Evolutionary conservation across 192 early-diverging fungal genomes (phyloP), one percentile per base, ranked within the genome.

Genomic region (Coemansia sp.): DNA sequence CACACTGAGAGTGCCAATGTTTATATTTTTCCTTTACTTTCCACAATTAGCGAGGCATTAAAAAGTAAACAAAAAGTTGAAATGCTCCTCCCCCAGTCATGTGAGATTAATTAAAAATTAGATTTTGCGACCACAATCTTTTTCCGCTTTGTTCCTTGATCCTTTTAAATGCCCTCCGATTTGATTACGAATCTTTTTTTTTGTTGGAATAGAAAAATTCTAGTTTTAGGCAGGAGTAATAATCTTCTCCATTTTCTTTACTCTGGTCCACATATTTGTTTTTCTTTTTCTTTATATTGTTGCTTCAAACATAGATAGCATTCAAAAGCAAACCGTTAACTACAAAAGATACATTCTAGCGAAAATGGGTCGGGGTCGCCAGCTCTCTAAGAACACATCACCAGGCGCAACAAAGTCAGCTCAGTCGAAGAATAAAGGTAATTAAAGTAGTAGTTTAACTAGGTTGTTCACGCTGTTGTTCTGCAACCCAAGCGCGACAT

Each of bases 401-500:
- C 7, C 57, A 2, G 38, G 63, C n/a, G 64, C 67, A 62, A 53
- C 64, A 46, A 72, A 78, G 68, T 45, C 67, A 25, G 59, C 63
- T 7, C 40, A 37, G 7, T 56, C 56, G 44, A 65, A 66, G 64
- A 53, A 37, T 25, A 73, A 59, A 71, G 74, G 64, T 58, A 69
- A 46, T 22, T 14, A 8, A 11, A 38, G 16, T 32, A 4, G 32
- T 32, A 32, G 32, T 32, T 32, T 32, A 4, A 2, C 32, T 32
- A 32, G 32, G 32, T 4, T 32, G 4, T 32, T 32, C 32, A 32
- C 4, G 32, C 32, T 32, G 32, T 32, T 32, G 32, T 32, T 32
- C 32, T 32, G 32, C 32, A 32, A 32, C 32, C 32, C 32, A 32
- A 32, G 32, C 32, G 32, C 0, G 4, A 32, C 0, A 4, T 32